Evolutionary conservation across 768 basidiomycete genomes (phyloP).

Genomic region (Termitomyces sp.): DNA sequence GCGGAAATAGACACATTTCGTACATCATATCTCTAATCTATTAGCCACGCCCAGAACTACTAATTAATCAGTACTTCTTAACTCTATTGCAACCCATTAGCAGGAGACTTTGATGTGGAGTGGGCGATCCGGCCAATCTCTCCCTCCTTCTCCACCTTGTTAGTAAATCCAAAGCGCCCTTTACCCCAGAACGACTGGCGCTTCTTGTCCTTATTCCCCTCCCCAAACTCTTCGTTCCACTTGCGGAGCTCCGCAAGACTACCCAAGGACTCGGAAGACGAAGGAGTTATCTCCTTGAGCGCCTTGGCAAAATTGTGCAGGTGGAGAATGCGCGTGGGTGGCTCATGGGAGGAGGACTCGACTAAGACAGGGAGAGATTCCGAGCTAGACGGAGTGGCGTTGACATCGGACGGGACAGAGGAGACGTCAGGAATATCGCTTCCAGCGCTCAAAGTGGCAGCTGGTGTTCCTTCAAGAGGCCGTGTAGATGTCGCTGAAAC

Average conservation of each 20-base stretch:
- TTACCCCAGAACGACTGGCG: conserved; percentile 81
- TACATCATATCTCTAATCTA: conserved; percentile 8
- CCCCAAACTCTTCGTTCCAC: conserved; percentile 95
- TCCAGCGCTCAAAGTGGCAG: neutral
- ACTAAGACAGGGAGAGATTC: conserved; percentile 10
- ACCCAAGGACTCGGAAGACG: conserved; percentile 77
- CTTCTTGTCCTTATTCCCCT: conserved; percentile 64
- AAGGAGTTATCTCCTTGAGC: conserved; percentile 85
- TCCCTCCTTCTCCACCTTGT: conserved; percentile 28
- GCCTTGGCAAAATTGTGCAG: conserved; percentile 77
- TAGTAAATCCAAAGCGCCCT: conserved; percentile 81
- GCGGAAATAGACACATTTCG: conserved; percentile 9
- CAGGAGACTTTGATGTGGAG: neutral
- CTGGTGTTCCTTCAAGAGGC: neutral
- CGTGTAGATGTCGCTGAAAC: neutral
- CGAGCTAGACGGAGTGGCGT: neutral
- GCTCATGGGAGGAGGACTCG: conserved; percentile 1
- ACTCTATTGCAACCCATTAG: conserved; percentile 1
- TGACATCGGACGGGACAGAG: neutral
- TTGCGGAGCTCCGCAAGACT: conserved; percentile 71
- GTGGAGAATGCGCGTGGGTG: conserved; percentile 27
- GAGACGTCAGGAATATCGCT: neutral
- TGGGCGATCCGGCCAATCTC: conserved; percentile 42
- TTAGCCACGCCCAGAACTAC: neutral
- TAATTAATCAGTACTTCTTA: neutral